phyloP scores from a whole-genome alignment of 805 yeast genomes.

The Candida pseudoglaebosa region DNA sequence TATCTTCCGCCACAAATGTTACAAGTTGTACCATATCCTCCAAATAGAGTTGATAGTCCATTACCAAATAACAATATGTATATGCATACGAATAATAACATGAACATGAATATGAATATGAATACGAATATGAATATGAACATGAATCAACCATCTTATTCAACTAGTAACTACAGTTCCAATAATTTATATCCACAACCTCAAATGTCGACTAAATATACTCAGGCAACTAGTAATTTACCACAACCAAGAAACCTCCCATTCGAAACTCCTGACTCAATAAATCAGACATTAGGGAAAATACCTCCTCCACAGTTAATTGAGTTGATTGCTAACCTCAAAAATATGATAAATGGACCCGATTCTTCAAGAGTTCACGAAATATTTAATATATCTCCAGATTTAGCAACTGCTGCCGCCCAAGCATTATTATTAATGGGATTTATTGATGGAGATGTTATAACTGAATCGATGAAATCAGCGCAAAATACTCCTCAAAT shows the following conservation, averaged over 20 bases:
- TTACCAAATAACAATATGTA: background rate
- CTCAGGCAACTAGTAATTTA: constrained; percentile 52
- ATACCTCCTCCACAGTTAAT: constrained; percentile 70
- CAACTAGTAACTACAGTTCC: background rate
- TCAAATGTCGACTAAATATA: constrained; percentile 44
- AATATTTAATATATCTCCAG: constrained; percentile 49
- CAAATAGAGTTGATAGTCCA: constrained; percentile 2
- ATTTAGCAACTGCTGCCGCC: constrained; percentile 62
- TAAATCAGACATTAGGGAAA: constrained; percentile 56
- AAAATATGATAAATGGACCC: constrained; percentile 50
- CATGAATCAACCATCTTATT: background rate
- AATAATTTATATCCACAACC: constrained; percentile 4
- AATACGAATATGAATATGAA: background rate
- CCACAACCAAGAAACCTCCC: constrained; percentile 47
- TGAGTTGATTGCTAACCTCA: constrained; percentile 64
- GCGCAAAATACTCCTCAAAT: constrained; percentile 16
- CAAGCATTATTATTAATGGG: constrained; percentile 79
- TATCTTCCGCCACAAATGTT: constrained; percentile 48
- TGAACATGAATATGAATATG: background rate
- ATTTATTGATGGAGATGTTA: constrained; percentile 62
- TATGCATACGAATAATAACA: background rate
- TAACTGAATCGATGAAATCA: constrained; percentile 49
- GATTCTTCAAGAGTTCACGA: constrained; percentile 49
- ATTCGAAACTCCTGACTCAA: constrained; percentile 51
- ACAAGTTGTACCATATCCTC: constrained; percentile 2